phyloP scores from a whole-genome alignment of 495 filamentous ascomycete genomes.

The Aspergillus sclerotioniger region DNA sequence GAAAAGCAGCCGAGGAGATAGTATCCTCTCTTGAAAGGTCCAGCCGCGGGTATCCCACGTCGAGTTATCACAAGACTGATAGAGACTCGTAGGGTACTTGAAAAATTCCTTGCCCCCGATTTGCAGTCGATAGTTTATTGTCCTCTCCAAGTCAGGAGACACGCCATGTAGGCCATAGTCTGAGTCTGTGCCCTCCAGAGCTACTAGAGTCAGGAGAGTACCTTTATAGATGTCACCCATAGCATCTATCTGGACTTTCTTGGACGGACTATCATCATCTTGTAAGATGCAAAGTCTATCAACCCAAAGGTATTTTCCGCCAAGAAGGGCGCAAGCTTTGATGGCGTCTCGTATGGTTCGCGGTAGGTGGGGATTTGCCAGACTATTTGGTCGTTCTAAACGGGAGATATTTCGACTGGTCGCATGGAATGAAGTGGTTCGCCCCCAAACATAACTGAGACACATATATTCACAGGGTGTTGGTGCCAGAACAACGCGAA shows the following conservation, averaged over 20 bases:
- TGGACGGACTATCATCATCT: neutral
- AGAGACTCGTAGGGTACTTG: neutral
- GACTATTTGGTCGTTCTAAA: neutral
- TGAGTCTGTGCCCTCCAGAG: neutral
- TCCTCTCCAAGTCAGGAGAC: neutral
- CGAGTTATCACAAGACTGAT: neutral
- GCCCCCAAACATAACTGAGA: neutral
- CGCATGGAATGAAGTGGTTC: neutral
- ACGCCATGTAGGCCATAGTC: neutral
- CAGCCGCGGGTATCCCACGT: neutral
- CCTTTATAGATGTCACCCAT: neutral
- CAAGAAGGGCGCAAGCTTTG: neutral
- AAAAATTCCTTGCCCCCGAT: neutral
- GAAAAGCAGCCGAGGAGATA: neutral
- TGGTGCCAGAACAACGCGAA: neutral
- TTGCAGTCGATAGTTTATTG: neutral
- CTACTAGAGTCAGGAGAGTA: neutral
- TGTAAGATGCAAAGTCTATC: neutral
- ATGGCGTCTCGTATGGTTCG: neutral
- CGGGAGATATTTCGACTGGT: neutral
- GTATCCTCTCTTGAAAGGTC: neutral
- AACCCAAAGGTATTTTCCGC: neutral
- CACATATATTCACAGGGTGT: neutral
- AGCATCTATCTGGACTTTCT: neutral
- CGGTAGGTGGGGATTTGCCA: neutral